Conservation (phyloP, 768 basidiomycete genomes). For the Hortiboletus campestris region DNA sequence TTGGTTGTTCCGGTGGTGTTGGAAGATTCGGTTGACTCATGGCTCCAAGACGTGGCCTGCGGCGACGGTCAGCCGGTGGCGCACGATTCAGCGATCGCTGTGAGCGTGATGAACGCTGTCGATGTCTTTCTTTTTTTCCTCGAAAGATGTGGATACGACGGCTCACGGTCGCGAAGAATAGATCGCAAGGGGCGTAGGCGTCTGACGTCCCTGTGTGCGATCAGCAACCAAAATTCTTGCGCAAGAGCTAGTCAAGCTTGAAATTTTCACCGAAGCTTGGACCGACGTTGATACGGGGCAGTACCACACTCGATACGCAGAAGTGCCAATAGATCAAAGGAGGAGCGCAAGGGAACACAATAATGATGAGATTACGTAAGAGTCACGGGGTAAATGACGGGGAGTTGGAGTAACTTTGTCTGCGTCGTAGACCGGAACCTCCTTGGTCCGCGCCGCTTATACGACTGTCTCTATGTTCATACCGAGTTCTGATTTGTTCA, state of each 20-base stretch:
- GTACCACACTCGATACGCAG: not conserved
- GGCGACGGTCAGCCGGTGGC: not conserved
- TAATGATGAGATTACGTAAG: slow-evolving; percentile 2
- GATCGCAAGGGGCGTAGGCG: not conserved
- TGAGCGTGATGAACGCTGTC: not conserved
- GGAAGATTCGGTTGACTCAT: slow-evolving; percentile 30
- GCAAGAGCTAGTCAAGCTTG: not conserved
- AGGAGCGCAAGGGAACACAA: not conserved
- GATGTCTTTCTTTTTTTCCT: not conserved
- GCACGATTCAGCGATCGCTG: not conserved
- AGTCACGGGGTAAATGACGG: no score
- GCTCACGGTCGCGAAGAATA: slow-evolving; percentile 7
- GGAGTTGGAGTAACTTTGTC: no score
- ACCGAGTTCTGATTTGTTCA: no score
- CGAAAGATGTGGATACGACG: not conserved
- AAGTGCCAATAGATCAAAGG: not conserved
- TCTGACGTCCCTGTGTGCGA: not conserved
- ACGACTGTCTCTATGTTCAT: no score
- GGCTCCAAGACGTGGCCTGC: not conserved
- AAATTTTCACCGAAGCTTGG: not conserved
- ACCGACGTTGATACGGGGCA: not conserved
- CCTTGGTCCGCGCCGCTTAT: no score
- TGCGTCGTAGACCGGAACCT: no score
- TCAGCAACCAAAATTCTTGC: slow-evolving; percentile 1
- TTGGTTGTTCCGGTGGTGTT: slow-evolving; percentile 20